A percentile compares a stretch with the other conserved stretches of the same genome.
These are phyloP conservation scores for Daldinia concentrica DNA, from an alignment of 495 filamentous ascomycete genomes.

Conservation along the genomic window DNA sequence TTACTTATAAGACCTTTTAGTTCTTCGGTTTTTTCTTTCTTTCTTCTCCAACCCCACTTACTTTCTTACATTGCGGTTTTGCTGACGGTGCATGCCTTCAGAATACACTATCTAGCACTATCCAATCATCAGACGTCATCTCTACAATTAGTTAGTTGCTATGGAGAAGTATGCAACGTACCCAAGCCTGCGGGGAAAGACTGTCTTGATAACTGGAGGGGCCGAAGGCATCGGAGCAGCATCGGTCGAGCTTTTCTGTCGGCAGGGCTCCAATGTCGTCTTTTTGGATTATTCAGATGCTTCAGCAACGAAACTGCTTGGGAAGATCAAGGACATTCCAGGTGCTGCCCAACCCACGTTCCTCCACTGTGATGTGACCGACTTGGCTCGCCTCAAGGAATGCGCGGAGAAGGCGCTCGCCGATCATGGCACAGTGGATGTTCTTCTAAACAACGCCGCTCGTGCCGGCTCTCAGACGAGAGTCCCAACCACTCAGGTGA, in stretches of 20 bases:
- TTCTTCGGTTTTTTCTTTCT: background rate
- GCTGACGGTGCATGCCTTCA: background rate
- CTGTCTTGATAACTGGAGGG: constrained; percentile 62
- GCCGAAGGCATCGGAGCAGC: constrained; percentile 63
- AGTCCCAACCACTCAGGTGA: constrained; percentile 43
- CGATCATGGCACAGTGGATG: constrained; percentile 46
- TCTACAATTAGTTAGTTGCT: background rate
- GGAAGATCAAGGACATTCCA: constrained; percentile 48
- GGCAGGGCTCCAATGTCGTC: constrained; percentile 57
- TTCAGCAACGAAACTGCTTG: constrained; percentile 50
- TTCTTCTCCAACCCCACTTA: background rate
- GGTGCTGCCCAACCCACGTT: constrained; percentile 46
- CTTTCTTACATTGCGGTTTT: background rate
- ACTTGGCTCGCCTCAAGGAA: constrained; percentile 44
- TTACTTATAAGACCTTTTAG: background rate
- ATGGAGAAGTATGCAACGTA: constrained; percentile 46
- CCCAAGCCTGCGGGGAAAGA: constrained; percentile 54
- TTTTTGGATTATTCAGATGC: constrained; percentile 58
- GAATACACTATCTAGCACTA: background rate
- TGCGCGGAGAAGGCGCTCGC: constrained; percentile 46
- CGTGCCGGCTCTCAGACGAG: constrained; percentile 34
- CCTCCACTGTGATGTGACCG: constrained; percentile 61
- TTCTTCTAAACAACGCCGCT: constrained; percentile 55
- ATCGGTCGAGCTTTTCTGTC: constrained; percentile 55
- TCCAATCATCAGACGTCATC: background rate